Base-by-base conservation (phyloP, 2,329 filamentous ascomycete species). In the Fusarium nanum region DNA sequence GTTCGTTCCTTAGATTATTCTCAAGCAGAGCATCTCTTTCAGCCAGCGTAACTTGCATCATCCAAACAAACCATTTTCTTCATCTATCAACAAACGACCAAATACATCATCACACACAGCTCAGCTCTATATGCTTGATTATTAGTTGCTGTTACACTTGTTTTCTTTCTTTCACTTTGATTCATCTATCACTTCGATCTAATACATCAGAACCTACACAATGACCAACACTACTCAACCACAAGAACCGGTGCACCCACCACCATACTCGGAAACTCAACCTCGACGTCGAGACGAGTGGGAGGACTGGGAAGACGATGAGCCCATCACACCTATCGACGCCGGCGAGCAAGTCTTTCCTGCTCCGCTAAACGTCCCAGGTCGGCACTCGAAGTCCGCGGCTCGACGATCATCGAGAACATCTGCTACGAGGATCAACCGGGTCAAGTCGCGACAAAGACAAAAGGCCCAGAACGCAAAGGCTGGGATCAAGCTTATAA, bases 401-500 rank as follows among this genome's bases (percentile, higher is more conserved):
- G 41, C 50, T 54, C 41, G 71, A 22, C 76, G 79, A 58, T 68
- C 71, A 22, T 78, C 79, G 7, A 76, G 82, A 53, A 70, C 78
- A 27, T 83, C 84, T 2, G 74, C 78, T 4, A 78, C 81, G 28
- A 84, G 79, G 57, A 74, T 85, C 30, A 79, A 77, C 46, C 81
- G 86, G 11, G 76, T 86, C 23, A 90, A 85, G 75, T 92, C 89
- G 6, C 85, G 85, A 57, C 84, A 86, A 30, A 84, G 89, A 55
- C 89, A 91, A 73, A 88, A 87, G 73, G 83, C 84, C 23, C 83
- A 89, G 75, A 88, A 90, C 77, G 83, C 85, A 59, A 84, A 86
- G 78, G 87, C 87, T 11, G 89, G 89, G 14, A 92, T 92, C 75
- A 90, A 83, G 68, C 78, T 93, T 22, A 88, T 93, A 68, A 94